phyloP scores from a whole-genome alignment of 2,329 filamentous ascomycete species.

The Diaporthe vexans region DNA sequence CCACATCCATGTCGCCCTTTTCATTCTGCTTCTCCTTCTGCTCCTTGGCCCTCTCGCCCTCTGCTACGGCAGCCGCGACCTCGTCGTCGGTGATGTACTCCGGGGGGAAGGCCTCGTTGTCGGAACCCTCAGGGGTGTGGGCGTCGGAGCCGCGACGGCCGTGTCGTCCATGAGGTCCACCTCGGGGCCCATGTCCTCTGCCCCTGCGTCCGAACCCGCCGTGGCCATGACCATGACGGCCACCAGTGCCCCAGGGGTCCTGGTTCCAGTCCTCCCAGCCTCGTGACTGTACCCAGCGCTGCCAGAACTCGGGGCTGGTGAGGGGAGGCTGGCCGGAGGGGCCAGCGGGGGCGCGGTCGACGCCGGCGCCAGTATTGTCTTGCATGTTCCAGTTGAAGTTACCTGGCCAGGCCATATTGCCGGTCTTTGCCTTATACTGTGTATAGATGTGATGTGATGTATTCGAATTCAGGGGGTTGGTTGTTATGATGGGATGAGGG shows the following conservation, averaged over 20 bases:
- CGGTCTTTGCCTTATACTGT: conserved; percentile 18
- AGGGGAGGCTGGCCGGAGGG: conserved; percentile 17
- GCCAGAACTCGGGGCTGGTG: conserved; percentile 39
- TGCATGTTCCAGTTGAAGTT: conserved; percentile 36
- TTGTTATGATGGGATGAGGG: conserved; percentile 1
- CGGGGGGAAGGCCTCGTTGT: conserved; percentile 39
- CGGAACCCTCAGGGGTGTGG: conserved; percentile 18
- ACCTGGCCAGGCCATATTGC: conserved; percentile 40
- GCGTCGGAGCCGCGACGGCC: conserved; percentile 17
- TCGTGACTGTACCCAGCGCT: conserved; percentile 34
- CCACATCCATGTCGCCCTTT: conserved; percentile 37
- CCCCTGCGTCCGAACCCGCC: conserved; percentile 28
- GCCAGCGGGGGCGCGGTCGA: conserved; percentile 37
- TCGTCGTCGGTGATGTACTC: conserved; percentile 42
- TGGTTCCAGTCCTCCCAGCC: conserved; percentile 39
- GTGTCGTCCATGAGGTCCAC: conserved; percentile 21
- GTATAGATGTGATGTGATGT: conserved; percentile 18
- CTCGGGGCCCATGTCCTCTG: conserved; percentile 18
- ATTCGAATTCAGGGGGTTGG: background rate
- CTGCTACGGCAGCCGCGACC: conserved; percentile 36
- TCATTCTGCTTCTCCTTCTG: conserved; percentile 42
- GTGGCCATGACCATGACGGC: conserved; percentile 27
- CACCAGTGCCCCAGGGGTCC: conserved; percentile 21
- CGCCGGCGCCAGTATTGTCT: conserved; percentile 33
- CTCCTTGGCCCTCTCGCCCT: conserved; percentile 30